Evolutionary conservation across 1,139 yeast species (phyloP).

Genomic region (Zygoascus hellenicus): DNA sequence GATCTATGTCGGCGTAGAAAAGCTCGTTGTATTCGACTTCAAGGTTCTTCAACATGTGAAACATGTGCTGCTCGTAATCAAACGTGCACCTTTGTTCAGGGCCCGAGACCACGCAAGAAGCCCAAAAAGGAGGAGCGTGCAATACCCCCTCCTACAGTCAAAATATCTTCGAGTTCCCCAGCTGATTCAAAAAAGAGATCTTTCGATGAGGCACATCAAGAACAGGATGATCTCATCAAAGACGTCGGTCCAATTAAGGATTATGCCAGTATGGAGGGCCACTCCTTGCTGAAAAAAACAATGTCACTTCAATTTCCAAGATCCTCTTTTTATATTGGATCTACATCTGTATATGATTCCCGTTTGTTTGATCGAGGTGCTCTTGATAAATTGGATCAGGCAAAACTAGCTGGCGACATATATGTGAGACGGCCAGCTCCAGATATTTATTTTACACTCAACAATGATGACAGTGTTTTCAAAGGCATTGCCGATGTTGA

Average conservation of each 20-base stretch:
- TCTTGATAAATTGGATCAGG: constrained; percentile 33
- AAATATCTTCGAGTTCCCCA: neutral
- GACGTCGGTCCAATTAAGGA: constrained; percentile 31
- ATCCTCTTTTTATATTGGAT: constrained; percentile 36
- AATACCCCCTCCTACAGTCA: neutral
- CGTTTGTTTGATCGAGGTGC: constrained; percentile 29
- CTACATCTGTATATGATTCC: constrained; percentile 34
- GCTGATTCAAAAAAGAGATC: constrained; percentile 2
- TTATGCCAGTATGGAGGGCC: constrained; percentile 35
- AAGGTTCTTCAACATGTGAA: constrained; percentile 32
- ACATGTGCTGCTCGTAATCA: constrained; percentile 33
- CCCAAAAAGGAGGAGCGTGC: constrained; percentile 3
- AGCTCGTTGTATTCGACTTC: constrained; percentile 32
- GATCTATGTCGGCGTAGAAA: constrained; percentile 33
- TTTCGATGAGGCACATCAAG: constrained; percentile 9
- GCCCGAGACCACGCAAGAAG: constrained; percentile 24
- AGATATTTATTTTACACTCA: constrained; percentile 33
- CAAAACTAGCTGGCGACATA: constrained; percentile 31
- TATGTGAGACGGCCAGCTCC: constrained; percentile 34
- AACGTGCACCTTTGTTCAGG: constrained; percentile 34
- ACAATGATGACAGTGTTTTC: constrained; percentile 31
- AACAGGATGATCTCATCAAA: constrained; percentile 12
- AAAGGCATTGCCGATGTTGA: constrained; percentile 31
- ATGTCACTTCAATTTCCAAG: constrained; percentile 37
- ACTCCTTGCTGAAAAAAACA: constrained; percentile 36